Evolutionary conservation across 768 basidiomycete genomes (phyloP).

Genomic region (Brasilioporus rufonigricans): DNA sequence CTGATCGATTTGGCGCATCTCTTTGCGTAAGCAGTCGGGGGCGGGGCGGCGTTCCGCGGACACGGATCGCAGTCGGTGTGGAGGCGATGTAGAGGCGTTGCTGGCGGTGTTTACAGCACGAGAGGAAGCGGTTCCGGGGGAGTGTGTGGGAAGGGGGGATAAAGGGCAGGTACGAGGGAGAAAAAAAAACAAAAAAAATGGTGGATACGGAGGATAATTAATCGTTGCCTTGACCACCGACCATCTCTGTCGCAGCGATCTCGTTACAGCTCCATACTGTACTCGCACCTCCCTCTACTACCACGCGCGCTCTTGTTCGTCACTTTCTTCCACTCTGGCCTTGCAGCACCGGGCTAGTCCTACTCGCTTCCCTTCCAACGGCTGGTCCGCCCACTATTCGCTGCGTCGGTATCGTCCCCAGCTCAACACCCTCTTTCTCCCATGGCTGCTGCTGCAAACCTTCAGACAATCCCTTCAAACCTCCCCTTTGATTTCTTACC

Average conservation of each 20-base stretch:
- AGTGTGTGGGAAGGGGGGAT: slow-evolving; percentile 16
- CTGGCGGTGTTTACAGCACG: background rate
- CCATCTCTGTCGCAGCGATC: slow-evolving; percentile 34
- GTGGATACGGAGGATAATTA: slow-evolving; percentile 10
- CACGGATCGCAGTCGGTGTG: background rate
- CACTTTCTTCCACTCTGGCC: slow-evolving; percentile 22
- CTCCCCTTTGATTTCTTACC: slow-evolving; percentile 73
- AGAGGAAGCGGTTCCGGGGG: slow-evolving; percentile 1
- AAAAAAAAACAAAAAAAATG: background rate
- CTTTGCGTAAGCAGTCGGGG: background rate
- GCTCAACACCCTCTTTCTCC: slow-evolving; percentile 39
- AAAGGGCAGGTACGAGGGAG: slow-evolving; percentile 24
- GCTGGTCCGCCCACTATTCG: slow-evolving; percentile 55
- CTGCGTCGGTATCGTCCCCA: slow-evolving; percentile 32
- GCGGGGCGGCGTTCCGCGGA: background rate
- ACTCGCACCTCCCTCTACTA: slow-evolving; percentile 5
- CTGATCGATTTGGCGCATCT: too few species aligned
- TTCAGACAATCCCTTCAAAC: slow-evolving; percentile 67
- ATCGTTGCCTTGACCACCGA: slow-evolving; percentile 53
- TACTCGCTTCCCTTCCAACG: slow-evolving; percentile 24
- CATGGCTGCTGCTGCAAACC: slow-evolving; percentile 76
- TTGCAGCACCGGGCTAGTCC: slow-evolving; percentile 19
- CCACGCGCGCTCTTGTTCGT: slow-evolving; percentile 18
- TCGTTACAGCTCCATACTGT: slow-evolving; percentile 26
- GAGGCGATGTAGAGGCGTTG: slow-evolving; percentile 3